Base-by-base conservation (phyloP, 2,329 filamentous ascomycete genomes). In the Colletotrichum aenigma region DNA sequence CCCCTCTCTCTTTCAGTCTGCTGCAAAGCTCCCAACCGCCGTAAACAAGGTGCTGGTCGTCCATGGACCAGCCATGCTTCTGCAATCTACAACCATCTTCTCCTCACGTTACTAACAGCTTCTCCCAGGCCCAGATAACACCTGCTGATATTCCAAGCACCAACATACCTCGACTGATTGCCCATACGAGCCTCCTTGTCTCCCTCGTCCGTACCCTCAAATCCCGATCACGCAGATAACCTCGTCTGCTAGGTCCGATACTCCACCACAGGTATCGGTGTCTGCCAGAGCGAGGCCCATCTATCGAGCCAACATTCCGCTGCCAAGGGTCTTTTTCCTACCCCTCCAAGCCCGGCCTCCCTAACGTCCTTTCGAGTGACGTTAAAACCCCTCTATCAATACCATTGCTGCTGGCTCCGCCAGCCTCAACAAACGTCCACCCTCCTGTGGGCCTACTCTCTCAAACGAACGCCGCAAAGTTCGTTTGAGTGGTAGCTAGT, bases 401-500 rank as follows among this genome's bases (percentile, higher is more conserved):
- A 74, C 79, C 74, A 79, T 84, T 94, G 92, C 90, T 92, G 94
- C 94, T 96, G 94, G 95, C 94, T 94, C 91, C 91, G 94, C 95
- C 94, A 96, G 94, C 94, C 91, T 91, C 89, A 86, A 86, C 83
- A 81, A 82, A 86, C 86, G 85, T 87, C 88, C 88, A 89, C 90
- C 89, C 86, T 91, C 90, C 91, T 92, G 94, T 97, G 95, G 95
- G 95, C 95, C 95, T 97, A 96, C 95, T 97, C 94, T 96, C 95
- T 96, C 95, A 94, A 93, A 91, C 95, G 94, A 90, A 94, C 94
- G 90, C 93, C 92, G 92, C 94, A 95, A 94, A 92, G 94, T 96
- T 96, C 95, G 95, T 96, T 95, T 97, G 95, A 92, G 95, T 91
- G 93, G 94, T 93, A 97, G 96, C 95, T 94, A 96, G 95, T 95